Evolutionary conservation across 352 stramenopile species (phyloP).

Genomic region (Pythium aquatile): DNA sequence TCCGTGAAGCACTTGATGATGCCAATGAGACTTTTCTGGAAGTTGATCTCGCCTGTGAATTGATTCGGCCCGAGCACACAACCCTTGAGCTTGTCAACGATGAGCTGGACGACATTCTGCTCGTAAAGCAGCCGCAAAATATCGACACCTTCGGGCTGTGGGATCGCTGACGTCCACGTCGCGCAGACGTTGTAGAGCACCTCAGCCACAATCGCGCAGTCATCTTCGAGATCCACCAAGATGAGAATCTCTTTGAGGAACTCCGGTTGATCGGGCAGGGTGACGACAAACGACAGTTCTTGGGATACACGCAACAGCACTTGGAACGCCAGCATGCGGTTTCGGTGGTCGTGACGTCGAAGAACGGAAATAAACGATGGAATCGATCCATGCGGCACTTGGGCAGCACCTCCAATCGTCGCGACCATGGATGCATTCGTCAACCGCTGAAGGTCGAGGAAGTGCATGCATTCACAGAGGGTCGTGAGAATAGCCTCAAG

Average conservation of each 20-base stretch:
- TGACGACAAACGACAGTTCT: conserved; percentile 53
- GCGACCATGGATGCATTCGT: conserved; percentile 23
- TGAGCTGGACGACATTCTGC: conserved; percentile 58
- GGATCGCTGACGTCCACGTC: conserved; percentile 32
- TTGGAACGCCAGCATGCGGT: conserved; percentile 71
- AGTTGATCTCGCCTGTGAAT: conserved; percentile 76
- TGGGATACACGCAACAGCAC: conserved; percentile 64
- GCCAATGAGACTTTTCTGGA: conserved; percentile 70
- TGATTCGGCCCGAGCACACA: conserved; percentile 66
- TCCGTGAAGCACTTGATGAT: conserved; percentile 80
- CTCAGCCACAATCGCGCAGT: conserved; percentile 67
- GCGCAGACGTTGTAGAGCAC: conserved; percentile 69
- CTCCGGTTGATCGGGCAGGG: conserved; percentile 47
- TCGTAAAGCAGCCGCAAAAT: conserved; percentile 60
- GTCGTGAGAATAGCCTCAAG: conserved; percentile 76
- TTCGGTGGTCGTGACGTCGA: conserved; percentile 55
- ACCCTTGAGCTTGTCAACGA: conserved; percentile 66
- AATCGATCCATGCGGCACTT: conserved; percentile 56
- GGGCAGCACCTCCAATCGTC: conserved; percentile 41
- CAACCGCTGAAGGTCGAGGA: conserved; percentile 35
- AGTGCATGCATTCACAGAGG: conserved; percentile 72
- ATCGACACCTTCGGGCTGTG: conserved; percentile 26
- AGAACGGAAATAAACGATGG: conserved; percentile 63
- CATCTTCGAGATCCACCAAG: conserved; percentile 72
- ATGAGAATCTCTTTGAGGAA: conserved; percentile 74